A percentile compares a stretch with the other conserved stretches of the same genome.
phyloP scores from a whole-genome alignment of 2,329 filamentous ascomycete species.

The Didymella lethalis region DNA sequence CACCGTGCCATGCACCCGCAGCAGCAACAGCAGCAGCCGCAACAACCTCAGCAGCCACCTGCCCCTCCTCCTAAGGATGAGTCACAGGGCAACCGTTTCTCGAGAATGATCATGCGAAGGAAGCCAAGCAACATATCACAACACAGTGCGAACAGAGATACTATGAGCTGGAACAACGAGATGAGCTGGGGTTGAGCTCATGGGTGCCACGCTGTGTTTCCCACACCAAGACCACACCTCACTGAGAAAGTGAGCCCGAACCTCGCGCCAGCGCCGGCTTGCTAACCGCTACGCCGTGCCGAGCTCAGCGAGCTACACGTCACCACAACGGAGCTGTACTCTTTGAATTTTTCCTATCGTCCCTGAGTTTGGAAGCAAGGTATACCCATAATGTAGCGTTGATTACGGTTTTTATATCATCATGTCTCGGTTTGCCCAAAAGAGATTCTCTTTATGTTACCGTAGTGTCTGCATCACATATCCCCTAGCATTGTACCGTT shows the following conservation, averaged over 20 bases:
- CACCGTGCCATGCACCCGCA: slow-evolving; percentile 38
- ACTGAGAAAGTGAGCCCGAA: slow-evolving; percentile 53
- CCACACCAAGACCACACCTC: slow-evolving; percentile 24
- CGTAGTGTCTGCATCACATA: slow-evolving; percentile 18
- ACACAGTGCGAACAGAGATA: slow-evolving; percentile 45
- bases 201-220: not conserved
- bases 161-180: slow-evolving; percentile 47
- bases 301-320: slow-evolving; percentile 44
- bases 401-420: slow-evolving; percentile 26
- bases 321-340: slow-evolving; percentile 46
- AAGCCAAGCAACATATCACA: slow-evolving; percentile 50
- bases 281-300: slow-evolving; percentile 8
- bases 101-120: slow-evolving; percentile 46
- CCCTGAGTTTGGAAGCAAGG: slow-evolving; percentile 35
- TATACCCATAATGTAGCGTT: slow-evolving; percentile 50
- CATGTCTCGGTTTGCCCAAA: slow-evolving; percentile 15
- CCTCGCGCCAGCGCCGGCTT: slow-evolving; percentile 36
- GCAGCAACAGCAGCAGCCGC: slow-evolving; percentile 19
- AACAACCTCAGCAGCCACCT: slow-evolving; percentile 46
- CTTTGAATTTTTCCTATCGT: slow-evolving; percentile 36
- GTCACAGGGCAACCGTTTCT: slow-evolving; percentile 45
- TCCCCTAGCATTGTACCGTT: slow-evolving; percentile 4
- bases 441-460: slow-evolving; percentile 16
- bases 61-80: slow-evolving; percentile 49
- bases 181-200: slow-evolving; percentile 44